These are phyloP conservation scores for Vaccinium darrowii DNA, from an alignment of 148 eudicot genomes.

Conservation along the genomic window DNA sequence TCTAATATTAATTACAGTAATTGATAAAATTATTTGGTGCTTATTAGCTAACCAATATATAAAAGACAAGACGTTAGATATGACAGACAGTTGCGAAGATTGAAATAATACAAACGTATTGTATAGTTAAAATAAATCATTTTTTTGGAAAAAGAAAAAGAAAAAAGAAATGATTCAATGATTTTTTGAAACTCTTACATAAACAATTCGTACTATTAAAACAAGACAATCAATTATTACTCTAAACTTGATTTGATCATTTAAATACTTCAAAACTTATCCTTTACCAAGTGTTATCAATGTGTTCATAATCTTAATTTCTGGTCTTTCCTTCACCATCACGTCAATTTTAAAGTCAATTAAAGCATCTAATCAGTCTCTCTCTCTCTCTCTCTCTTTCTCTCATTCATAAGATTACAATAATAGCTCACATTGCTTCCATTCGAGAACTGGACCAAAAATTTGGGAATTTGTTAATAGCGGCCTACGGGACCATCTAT, in stretches of 20 bases:
- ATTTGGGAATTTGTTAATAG: too few species aligned
- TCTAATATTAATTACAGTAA: background rate
- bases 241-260: conserved; percentile 3
- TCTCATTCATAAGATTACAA: too few species aligned
- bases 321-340: too few species aligned
- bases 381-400: too few species aligned
- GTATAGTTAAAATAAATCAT: background rate
- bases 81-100: background rate
- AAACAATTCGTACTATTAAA: background rate
- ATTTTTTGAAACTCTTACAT: background rate
- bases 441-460: too few species aligned
- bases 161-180: background rate
- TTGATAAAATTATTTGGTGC: background rate
- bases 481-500: too few species aligned
- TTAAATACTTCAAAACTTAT: background rate
- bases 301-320: too few species aligned
- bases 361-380: too few species aligned
- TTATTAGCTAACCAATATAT: background rate
- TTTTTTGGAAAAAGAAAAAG: background rate
- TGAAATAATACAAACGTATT: background rate
- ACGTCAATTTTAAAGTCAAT: too few species aligned
- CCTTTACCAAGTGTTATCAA: background rate
- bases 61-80: background rate
- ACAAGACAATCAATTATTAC: background rate
- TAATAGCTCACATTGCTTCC: too few species aligned